Evolutionary conservation across 371 early-diverging fungal genomes (phyloP).

Genomic region (Circinella minor): DNA sequence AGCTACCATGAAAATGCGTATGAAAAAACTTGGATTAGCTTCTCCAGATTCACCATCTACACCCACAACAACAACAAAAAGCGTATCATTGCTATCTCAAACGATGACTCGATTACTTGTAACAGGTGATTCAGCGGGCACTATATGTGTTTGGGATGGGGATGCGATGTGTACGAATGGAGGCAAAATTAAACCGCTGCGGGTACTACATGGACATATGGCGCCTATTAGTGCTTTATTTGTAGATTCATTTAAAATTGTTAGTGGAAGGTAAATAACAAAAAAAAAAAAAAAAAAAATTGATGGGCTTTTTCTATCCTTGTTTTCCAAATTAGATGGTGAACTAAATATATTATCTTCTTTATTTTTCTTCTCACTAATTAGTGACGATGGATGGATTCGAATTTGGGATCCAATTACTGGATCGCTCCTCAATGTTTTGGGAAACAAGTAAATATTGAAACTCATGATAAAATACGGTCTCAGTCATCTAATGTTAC

Average conservation of each 20-base stretch:
- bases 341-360: too few species aligned
- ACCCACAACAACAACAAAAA: background rate
- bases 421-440: slow-evolving; percentile 30
- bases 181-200: slow-evolving; percentile 25
- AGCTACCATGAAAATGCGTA: slow-evolving; percentile 16
- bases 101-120: slow-evolving; percentile 37
- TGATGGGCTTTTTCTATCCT: too few species aligned
- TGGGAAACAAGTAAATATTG: slow-evolving; percentile 29
- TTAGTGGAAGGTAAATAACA: slow-evolving; percentile 43
- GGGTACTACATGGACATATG: slow-evolving; percentile 32
- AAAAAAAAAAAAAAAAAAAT: too few species aligned
- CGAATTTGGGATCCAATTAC: slow-evolving; percentile 53
- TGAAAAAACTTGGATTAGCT: background rate
- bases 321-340: too few species aligned
- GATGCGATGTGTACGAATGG: slow-evolving; percentile 24
- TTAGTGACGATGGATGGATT: slow-evolving; percentile 55
- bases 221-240: slow-evolving; percentile 44
- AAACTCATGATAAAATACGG: background rate
- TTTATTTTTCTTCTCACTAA: background rate
- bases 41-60: background rate
- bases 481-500: too few species aligned
- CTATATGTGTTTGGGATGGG: slow-evolving; percentile 48
- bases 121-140: slow-evolving; percentile 53
- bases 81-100: background rate
- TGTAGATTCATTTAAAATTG: slow-evolving; percentile 50